Base-by-base conservation (phyloP, 2,329 filamentous ascomycete species). In the Penicillium olsonii region DNA sequence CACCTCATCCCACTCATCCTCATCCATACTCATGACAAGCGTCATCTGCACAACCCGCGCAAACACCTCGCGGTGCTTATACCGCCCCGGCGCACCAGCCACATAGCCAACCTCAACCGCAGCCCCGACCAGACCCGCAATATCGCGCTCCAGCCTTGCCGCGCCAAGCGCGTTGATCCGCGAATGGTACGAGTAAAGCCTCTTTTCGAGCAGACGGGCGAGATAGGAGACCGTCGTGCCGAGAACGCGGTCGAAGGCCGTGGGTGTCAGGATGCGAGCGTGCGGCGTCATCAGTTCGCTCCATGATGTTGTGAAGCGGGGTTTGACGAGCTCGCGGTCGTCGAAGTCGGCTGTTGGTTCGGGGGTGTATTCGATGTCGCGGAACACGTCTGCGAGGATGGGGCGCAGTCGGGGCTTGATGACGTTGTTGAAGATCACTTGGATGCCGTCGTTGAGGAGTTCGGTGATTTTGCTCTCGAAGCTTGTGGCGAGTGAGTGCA, bases 11-110 rank as follows among this genome's bases (percentile, higher is more conserved):
- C 91, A 96, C 71, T 96, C 92, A 50, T 96, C 92, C 27, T 94
- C 89, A 67, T 96, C 92, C 90, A 96, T 95, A 60, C 92, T 92
- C 67, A 92, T 85, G 14, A 96, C 84, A 77, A 95, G 84, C 49
- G 88, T 83, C 61, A 96, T 86, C 77, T 96, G 90, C 51, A 81
- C 79, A 50, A 88, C 88, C 63, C 85, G 83, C 22, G 81, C 78
- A 74, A 96, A 96, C 3, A 82, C 72, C 64, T 95, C 91, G 26
- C 90, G 78, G 29, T 94, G 81, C 2, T 82, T 82, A 66, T 95
- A 96, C 63, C 88, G 84, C 4, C 64, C 68, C 8, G 67, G 60
- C 2, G 60, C 63, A 3, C 62, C 61, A n/a, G 65, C 52, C 5
- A 62, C 59, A 48, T 63, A 66, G 18, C 65, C 68, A 2, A 72